Percentiles rank a stretch among this genome's conserved stretches.
Conservation (phyloP, 352 stramenopile species). For the Sclerospora graminicola region DNA sequence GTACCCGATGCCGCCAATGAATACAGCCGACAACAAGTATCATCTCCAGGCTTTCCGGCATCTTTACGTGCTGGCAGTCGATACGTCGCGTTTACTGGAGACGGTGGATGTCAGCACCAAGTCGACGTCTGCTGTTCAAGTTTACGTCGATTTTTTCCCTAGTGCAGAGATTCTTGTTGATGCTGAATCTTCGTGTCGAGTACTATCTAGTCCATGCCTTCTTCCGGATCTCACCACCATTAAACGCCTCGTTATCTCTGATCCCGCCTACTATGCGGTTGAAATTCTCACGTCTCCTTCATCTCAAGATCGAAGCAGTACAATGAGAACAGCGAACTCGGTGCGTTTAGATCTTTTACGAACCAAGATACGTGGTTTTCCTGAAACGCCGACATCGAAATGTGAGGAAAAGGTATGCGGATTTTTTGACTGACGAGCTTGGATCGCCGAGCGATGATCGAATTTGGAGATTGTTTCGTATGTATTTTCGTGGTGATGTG, state of each 20-base stretch:
- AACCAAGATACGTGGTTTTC: slow-evolving; percentile 46
- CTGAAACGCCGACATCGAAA: slow-evolving; percentile 37
- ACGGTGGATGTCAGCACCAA: slow-evolving; percentile 65
- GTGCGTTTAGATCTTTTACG: slow-evolving; percentile 45
- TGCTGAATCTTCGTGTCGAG: slow-evolving; percentile 11
- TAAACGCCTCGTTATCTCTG: slow-evolving; percentile 39
- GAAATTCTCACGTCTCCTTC: slow-evolving; percentile 33
- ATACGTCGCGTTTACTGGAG: slow-evolving; percentile 59
- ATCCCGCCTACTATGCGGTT: slow-evolving; percentile 51
- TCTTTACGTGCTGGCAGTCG: slow-evolving; percentile 83
- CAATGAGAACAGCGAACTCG: slow-evolving; percentile 36
- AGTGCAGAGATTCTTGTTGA: not conserved
- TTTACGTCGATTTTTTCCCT: slow-evolving; percentile 33
- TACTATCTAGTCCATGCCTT: slow-evolving; percentile 52
- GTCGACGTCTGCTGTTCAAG: slow-evolving; percentile 29
- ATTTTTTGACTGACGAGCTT: slow-evolving; percentile 15
- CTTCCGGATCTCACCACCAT: slow-evolving; percentile 54
- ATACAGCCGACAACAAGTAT: slow-evolving; percentile 92
- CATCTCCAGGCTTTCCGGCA: slow-evolving; percentile 85
- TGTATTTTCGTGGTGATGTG: slow-evolving; percentile 22
- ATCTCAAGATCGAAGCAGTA: slow-evolving; percentile 1
- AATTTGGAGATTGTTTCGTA: slow-evolving; percentile 19
- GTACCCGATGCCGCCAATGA: slow-evolving; percentile 89
- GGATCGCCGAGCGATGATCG: slow-evolving; percentile 16
- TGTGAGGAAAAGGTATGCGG: slow-evolving; percentile 5